Conservation (phyloP, 1,139 yeast species). For the Yamadazyma oceani region DNA sequence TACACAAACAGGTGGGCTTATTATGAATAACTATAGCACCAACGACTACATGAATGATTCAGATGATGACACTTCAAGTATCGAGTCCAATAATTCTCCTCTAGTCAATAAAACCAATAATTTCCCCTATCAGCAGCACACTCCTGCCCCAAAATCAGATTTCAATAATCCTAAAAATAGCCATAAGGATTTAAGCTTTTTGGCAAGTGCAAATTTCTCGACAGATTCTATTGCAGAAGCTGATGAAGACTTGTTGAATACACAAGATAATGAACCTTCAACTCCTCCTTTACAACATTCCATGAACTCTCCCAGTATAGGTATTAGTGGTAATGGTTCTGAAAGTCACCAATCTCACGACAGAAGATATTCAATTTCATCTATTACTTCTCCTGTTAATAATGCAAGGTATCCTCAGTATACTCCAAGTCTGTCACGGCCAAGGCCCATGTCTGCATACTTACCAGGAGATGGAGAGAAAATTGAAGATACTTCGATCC, state of each 20-base stretch:
- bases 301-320: not conserved
- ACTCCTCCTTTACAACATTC: not conserved
- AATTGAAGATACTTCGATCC: slow-evolving; percentile 10
- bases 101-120: slow-evolving; percentile 5
- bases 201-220: slow-evolving; percentile 47
- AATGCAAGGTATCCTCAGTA: not conserved
- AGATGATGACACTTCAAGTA: slow-evolving; percentile 9
- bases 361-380: slow-evolving; percentile 24
- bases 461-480: slow-evolving; percentile 17
- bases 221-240: slow-evolving; percentile 35
- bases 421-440: slow-evolving; percentile 12
- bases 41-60: slow-evolving; percentile 2
- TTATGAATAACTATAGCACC: not conserved
- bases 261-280: not conserved
- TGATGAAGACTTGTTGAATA: slow-evolving; percentile 11
- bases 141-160: not conserved
- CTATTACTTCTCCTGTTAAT: slow-evolving; percentile 21
- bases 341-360: slow-evolving; percentile 7
- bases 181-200: slow-evolving; percentile 12
- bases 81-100: slow-evolving; percentile 12
- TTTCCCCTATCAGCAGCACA: not conserved
- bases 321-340: not conserved
- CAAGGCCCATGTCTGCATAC: slow-evolving; percentile 41
- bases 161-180: not conserved
- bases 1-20: not conserved